Evolutionary conservation across 257 asterid genomes (phyloP).

Genomic region (Hygrophila difformis): DNA sequence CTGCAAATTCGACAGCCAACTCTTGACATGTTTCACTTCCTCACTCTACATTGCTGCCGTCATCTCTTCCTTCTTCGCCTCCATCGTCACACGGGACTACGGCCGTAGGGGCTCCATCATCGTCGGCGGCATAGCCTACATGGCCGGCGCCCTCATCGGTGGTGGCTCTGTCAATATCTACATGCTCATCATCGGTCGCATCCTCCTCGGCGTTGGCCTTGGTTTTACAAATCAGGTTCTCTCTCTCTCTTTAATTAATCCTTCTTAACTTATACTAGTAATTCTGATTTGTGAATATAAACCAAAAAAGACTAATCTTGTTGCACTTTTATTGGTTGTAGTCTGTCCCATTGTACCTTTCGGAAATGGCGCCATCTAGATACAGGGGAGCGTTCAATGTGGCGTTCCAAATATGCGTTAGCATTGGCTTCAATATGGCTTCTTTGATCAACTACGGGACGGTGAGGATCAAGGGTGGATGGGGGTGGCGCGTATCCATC

Average conservation of each 20-base stretch:
- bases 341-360: conserved; percentile 51
- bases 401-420: conserved; percentile 34
- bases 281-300: too few relatives aligned
- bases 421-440: conserved; percentile 37
- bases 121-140: conserved; percentile 58
- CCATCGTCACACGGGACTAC: conserved; percentile 34
- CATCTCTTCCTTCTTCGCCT: conserved; percentile 56
- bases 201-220: conserved; percentile 69
- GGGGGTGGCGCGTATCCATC: conserved; percentile 66
- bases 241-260: not conserved
- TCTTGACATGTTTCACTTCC: conserved; percentile 65
- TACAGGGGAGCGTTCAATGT: conserved; percentile 50
- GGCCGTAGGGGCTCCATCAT: conserved; percentile 64
- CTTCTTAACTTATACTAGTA: too few relatives aligned
- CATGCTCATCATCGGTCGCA: conserved; percentile 64
- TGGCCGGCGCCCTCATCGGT: conserved; percentile 59
- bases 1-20: conserved; percentile 68
- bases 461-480: conserved; percentile 36
- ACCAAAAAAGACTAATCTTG: not conserved
- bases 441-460: conserved; percentile 37
- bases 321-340: not conserved
- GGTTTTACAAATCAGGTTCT: conserved; percentile 77
- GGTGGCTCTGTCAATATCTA: conserved; percentile 54
- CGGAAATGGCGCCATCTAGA: conserved; percentile 54
- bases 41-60: conserved; percentile 75